Conservation (phyloP, 306 rosid genomes). For the Lathyrus tuberosus region DNA sequence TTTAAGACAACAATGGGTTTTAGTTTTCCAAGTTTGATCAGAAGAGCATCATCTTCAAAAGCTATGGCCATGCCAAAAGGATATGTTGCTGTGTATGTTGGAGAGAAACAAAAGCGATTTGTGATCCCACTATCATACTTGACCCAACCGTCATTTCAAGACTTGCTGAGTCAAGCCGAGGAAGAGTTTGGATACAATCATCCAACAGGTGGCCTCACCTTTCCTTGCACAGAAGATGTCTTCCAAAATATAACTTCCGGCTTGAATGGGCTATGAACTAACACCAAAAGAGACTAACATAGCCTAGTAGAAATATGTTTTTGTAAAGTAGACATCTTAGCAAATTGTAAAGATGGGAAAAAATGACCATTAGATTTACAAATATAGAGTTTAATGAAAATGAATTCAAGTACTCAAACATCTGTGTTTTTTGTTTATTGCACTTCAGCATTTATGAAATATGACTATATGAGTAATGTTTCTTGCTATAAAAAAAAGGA, state of each 20-base stretch:
- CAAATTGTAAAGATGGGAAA: background rate
- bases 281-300: background rate
- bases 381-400: background rate
- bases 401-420: background rate
- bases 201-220: too few species aligned
- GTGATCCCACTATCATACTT: too few species aligned
- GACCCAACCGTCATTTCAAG: too few species aligned
- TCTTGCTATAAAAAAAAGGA: background rate
- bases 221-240: too few species aligned
- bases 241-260: conserved; percentile 30
- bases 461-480: conserved; percentile 6
- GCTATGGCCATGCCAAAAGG: too few species aligned
- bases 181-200: too few species aligned
- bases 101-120: too few species aligned
- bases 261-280: conserved; percentile 16
- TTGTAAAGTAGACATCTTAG: background rate
- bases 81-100: too few species aligned
- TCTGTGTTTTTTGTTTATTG: conserved; percentile 2
- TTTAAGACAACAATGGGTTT: too few species aligned
- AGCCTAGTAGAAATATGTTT: background rate
- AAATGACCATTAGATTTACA: background rate
- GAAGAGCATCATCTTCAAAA: too few species aligned
- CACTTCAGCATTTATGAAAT: background rate
- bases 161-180: too few species aligned
- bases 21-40: too few species aligned